Percentiles rank a stretch among this genome's conserved stretches.
Evolutionary conservation across 768 basidiomycete genomes (phyloP).

Genomic region (Tephrocybe sp.): DNA sequence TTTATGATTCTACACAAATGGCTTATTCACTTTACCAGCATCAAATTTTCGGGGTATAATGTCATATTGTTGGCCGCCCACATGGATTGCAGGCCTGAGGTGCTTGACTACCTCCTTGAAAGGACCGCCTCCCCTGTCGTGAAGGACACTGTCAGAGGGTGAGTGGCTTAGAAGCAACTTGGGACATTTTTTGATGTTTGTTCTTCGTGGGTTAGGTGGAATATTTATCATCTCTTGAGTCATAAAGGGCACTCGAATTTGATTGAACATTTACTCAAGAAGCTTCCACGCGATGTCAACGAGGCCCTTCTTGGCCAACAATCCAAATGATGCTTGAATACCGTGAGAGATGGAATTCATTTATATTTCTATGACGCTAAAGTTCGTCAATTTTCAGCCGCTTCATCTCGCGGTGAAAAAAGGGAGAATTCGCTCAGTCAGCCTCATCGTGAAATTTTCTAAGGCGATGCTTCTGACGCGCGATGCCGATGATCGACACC

Average conservation of each 20-base stretch:
- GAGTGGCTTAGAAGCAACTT: conserved; percentile 11
- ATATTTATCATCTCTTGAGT: conserved; percentile 54
- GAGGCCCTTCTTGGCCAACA: conserved; percentile 44
- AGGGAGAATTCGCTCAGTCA: conserved; percentile 27
- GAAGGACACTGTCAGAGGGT: conserved; percentile 44
- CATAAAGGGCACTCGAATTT: conserved; percentile 23
- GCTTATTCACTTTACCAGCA: conserved; percentile 24
- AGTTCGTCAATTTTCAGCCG: conserved; percentile 38
- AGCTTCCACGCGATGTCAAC: conserved; percentile 50
- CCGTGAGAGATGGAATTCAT: conserved; percentile 31
- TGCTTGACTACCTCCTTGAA: conserved; percentile 52
- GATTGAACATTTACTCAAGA: conserved; percentile 44
- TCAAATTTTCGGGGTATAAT: conserved; percentile 48
- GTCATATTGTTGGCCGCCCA: conserved; percentile 42
- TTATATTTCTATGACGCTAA: neutral
- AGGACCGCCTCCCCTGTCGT: conserved; percentile 45
- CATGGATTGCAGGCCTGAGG: conserved; percentile 21
- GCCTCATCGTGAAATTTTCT: conserved; percentile 38
- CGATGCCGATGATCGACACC: conserved; percentile 50
- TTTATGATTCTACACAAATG: no score
- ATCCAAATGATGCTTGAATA: no score
- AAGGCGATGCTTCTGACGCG: conserved; percentile 35
- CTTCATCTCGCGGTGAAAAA: conserved; percentile 51
- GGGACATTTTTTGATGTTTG: neutral
- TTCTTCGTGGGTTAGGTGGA: conserved; percentile 41